Conservation (phyloP, 2,329 filamentous ascomycete species). For the Neofusicoccum sp. region DNA sequence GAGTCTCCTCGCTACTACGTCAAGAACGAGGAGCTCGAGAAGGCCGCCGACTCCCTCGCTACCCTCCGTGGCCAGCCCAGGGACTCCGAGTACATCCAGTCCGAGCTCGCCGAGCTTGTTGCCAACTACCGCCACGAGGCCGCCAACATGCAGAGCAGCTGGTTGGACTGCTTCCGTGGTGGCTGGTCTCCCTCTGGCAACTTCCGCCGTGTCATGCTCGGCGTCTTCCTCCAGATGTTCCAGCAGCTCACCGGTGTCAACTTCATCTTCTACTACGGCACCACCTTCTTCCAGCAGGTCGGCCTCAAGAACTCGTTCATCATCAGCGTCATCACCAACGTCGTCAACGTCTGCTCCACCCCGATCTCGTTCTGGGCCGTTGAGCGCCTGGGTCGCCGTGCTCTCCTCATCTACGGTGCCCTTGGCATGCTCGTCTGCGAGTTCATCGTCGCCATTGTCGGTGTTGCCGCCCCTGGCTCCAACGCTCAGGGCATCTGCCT, state of each 20-base stretch:
- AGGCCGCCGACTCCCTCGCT: constrained; percentile 64
- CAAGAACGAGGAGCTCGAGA: constrained; percentile 70
- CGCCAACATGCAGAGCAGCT: constrained; percentile 58
- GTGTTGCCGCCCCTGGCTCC: constrained; percentile 44
- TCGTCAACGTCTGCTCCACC: constrained; percentile 85
- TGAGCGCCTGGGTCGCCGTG: constrained; percentile 78
- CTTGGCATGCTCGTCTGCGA: constrained; percentile 83
- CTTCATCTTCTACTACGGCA: constrained; percentile 73
- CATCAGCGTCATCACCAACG: constrained; percentile 81
- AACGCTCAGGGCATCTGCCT: constrained; percentile 55
- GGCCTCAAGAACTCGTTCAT: constrained; percentile 78
- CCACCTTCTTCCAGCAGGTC: constrained; percentile 78
- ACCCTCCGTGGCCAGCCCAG: constrained; percentile 73
- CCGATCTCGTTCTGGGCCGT: constrained; percentile 86
- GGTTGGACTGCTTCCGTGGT: constrained; percentile 67
- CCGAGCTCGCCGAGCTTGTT: constrained; percentile 81
- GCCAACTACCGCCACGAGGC: constrained; percentile 66
- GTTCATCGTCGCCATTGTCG: constrained; percentile 79
- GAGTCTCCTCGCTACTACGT: constrained; percentile 87
- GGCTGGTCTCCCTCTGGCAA: constrained; percentile 56
- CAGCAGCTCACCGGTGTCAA: constrained; percentile 78
- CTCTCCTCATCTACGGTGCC: constrained; percentile 77
- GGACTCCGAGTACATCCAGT: constrained; percentile 74
- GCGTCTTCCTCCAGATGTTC: constrained; percentile 54
- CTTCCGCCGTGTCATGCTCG: constrained; percentile 51